phyloP scores from a whole-genome alignment of 2,329 filamentous ascomycete genomes.

The Sporothrix pseudoabietina region DNA sequence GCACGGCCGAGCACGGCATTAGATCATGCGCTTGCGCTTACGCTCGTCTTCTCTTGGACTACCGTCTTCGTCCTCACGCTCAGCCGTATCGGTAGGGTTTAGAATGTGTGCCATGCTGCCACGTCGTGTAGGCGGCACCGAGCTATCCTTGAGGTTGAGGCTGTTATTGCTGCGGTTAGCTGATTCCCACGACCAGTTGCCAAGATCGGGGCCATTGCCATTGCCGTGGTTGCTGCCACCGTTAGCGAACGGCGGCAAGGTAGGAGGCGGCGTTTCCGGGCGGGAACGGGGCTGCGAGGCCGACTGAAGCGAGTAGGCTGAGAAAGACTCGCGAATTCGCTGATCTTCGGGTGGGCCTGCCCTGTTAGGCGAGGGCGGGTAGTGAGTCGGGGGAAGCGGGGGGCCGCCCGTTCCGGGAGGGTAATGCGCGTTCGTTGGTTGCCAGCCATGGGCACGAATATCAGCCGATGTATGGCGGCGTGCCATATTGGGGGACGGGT shows the following conservation, averaged over 20 bases:
- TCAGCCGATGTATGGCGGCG: conserved; percentile 94
- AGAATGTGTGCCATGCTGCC: conserved; percentile 66
- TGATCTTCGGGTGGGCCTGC: conserved; percentile 52
- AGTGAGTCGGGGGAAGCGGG: conserved; percentile 51
- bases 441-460: conserved; percentile 86
- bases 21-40: conserved; percentile 64
- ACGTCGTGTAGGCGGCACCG: conserved; percentile 58
- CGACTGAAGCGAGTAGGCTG: conserved; percentile 55
- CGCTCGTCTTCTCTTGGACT: conserved; percentile 59
- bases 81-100: conserved; percentile 61
- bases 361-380: conserved; percentile 59
- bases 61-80: conserved; percentile 59
- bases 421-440: conserved; percentile 62
- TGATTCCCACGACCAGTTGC: conserved; percentile 60
- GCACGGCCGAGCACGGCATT: background rate
- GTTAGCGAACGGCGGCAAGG: conserved; percentile 54
- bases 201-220: conserved; percentile 44
- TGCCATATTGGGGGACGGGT: conserved; percentile 68
- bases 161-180: conserved; percentile 50
- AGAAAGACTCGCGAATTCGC: conserved; percentile 59
- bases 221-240: conserved; percentile 35
- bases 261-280: conserved; percentile 57
- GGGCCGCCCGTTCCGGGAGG: conserved; percentile 57
- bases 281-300: conserved; percentile 54
- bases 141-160: conserved; percentile 56